These are phyloP conservation scores for Globisporangium spinosum DNA, from an alignment of 352 stramenopile genomes.

Conservation along the genomic window DNA sequence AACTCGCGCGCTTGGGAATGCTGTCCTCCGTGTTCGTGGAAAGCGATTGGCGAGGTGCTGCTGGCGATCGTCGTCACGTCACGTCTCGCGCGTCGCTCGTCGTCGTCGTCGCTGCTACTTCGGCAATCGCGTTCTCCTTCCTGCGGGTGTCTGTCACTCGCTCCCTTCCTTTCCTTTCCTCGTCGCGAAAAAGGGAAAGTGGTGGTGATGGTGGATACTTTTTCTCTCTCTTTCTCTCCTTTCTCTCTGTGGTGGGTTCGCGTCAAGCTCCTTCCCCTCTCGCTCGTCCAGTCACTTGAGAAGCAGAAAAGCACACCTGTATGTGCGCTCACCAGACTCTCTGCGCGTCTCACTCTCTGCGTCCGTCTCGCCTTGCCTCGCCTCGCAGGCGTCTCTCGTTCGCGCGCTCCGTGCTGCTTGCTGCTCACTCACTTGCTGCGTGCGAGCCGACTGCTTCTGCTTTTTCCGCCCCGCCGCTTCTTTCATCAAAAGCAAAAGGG, in stretches of 20 bases:
- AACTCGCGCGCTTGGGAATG: constrained; percentile 22
- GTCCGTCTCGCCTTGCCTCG: neutral
- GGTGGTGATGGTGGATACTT: constrained; percentile 14
- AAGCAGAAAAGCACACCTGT: neutral
- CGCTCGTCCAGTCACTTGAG: neutral
- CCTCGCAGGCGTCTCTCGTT: neutral
- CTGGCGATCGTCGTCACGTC: constrained; percentile 14
- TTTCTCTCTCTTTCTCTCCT: constrained; percentile 22
- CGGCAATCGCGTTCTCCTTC: constrained; percentile 17
- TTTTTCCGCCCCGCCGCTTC: constrained; percentile 4
- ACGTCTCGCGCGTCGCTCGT: constrained; percentile 16
- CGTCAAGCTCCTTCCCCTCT: constrained; percentile 4
- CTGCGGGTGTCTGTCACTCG: constrained; percentile 17
- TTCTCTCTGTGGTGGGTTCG: constrained; percentile 12
- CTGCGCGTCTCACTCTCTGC: neutral
- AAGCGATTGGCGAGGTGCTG: constrained; percentile 16
- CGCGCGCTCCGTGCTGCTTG: neutral
- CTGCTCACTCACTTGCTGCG: neutral
- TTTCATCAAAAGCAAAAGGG: neutral
- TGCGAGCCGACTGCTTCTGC: constrained; percentile 8
- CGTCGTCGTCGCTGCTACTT: constrained; percentile 18
- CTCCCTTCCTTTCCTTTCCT: neutral
- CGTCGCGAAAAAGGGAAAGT: neutral
- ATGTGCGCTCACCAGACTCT: neutral
- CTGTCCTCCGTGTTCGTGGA: constrained; percentile 10